Base-by-base conservation (phyloP, 305 asterid genomes). In the Fraxinus latifolia region DNA sequence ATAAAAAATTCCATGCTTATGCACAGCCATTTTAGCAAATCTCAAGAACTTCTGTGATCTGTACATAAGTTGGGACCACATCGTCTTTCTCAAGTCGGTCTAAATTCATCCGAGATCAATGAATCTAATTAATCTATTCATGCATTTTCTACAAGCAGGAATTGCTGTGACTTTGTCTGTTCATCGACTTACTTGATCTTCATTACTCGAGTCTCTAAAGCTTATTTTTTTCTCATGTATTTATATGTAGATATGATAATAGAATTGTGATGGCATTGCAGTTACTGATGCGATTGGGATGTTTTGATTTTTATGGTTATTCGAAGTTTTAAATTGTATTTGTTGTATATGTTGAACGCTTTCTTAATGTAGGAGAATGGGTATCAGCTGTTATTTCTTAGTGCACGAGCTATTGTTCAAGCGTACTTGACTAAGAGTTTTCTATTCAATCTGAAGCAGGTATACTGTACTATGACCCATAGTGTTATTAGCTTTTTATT, bases 391-490 rank as follows among this genome's bases (percentile, higher is more conserved):
- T 91, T 95, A 81, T 95, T 95, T 87, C 89, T 95, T 78, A 93
- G 98, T 83, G 98, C 98, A 76, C 95, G 98, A 15, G 97, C 98
- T 77, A 95, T 95, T 50, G 98, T 93, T 84, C 98, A 95, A 90
- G 94, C 98, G 39, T 93, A 95, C 90, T 87, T 95, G 85, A 93
- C 98, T 21, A 92, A 89, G 79, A 93, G 92, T 83, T 95, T 95
- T 82, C 89, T 95, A 44, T 86, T 89, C 87, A 92, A 91, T 89
- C 91, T 94, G 80, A 92, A 92, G 86, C 98, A 93, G 98, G 97
- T 94, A 89, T 81, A 50, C 27, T 67, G 44, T 79, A 15, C 81
- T 79, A 75, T 58, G 74, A 19, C 44, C 33, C 73, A 31, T 36
- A 58, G 82, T 82, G 53, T 25, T 77, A 19, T 17, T 71, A 34